Evolutionary conservation across 805 yeast genomes (phyloP).

Genomic region (Candida awuae): DNA sequence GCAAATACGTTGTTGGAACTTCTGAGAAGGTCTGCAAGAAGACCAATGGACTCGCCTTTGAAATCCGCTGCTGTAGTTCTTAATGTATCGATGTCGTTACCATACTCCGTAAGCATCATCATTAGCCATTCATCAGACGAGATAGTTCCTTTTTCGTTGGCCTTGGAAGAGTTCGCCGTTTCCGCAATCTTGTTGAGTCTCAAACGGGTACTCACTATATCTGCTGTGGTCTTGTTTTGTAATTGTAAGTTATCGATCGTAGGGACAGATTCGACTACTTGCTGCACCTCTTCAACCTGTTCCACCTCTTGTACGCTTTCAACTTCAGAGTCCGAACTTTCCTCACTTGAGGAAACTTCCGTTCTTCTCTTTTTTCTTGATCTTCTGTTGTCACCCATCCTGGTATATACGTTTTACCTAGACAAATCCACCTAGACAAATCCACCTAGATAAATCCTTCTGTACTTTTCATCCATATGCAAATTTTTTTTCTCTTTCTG

Average conservation of each 20-base stretch:
- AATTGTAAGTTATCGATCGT: not conserved
- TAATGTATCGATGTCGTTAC: conserved; percentile 51
- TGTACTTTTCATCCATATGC: no score
- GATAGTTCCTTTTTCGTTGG: not conserved
- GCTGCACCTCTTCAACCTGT: not conserved
- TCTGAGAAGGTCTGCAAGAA: conserved; percentile 11
- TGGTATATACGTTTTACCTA: no score
- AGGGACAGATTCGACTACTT: not conserved
- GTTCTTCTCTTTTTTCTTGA: conserved; percentile 79
- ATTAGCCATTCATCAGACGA: conserved; percentile 9
- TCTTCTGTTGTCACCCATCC: conserved; percentile 31
- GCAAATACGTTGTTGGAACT: conserved; percentile 4
- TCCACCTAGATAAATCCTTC: no score
- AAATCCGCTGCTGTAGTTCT: conserved; percentile 56
- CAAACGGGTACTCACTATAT: not conserved
- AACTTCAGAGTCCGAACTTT: conserved; percentile 7
- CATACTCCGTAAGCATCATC: conserved; percentile 46
- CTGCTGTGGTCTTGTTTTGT: not conserved
- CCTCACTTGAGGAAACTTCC: conserved; percentile 47
- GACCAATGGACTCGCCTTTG: conserved; percentile 24
- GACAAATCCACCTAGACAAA: no score
- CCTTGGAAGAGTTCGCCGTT: not conserved
- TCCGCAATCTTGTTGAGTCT: not conserved
- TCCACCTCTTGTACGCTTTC: conserved; percentile 12
- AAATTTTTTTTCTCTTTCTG: no score